Base-by-base conservation (phyloP, 176 grass and related monocot genomes). In the Saccharum spontaneum region DNA sequence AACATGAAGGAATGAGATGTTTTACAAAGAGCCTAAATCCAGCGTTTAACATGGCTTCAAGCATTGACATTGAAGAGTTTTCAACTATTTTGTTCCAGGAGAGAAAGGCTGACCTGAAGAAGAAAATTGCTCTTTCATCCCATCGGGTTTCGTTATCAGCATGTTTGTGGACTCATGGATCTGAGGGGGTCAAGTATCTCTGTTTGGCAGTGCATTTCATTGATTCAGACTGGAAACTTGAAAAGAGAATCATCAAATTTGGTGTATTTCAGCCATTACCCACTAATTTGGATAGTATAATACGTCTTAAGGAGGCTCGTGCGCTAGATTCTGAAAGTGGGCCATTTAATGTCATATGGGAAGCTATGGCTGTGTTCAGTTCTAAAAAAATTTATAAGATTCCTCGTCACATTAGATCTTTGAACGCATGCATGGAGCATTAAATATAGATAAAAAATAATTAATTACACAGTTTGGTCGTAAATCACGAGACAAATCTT, bases 181-280 rank as follows among this genome's bases (percentile, higher is more conserved):
- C 82, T 24, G 69, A 76, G 37, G 28, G 38, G 62, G 54, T 85
- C 34, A 89, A 85, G 31, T 85, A 81, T 55, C 16, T 85, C 31
- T 89, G 77, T 89, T 41, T 89, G 83, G 28, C 83, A 18, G 83
- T 44, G 0, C 88, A 89, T 62, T 89, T 89, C 70, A 70, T 89
- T 71, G 83, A 89, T 71, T 66, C 70, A 24, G 82, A 81, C 44
- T 89, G 88, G 83, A 89, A 85, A 40, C 49, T 89, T 85, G 48
- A 89, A 61, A 81, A 78, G 28, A 85, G 33, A 81, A 89, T 81
- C 43, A 85, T 89, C 77, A 89, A 82, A 31, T 89, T 85, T 81
- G 83, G 71, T 63, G 49, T 81, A 41, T 31, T 89, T 81, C 60
- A 31, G 38, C 60, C 61, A 4, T 23, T 30, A 40, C 22, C 28